Conservation (phyloP, 2,329 filamentous ascomycete genomes). For the Scleromitrula shiraiana region DNA sequence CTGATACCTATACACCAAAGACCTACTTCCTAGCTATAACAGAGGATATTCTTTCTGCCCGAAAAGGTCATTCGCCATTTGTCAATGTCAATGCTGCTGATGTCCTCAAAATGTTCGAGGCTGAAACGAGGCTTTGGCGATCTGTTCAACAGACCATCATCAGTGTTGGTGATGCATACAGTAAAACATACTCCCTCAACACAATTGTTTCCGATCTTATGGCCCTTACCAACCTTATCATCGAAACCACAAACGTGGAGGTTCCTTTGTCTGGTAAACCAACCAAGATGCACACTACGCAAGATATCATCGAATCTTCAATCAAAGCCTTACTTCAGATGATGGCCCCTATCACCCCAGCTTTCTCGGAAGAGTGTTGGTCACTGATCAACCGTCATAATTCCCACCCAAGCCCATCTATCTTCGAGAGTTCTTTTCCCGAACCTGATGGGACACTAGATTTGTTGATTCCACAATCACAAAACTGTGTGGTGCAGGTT, state of each 20-base stretch:
- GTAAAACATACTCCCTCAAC: constrained; percentile 69
- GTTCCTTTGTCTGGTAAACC: too few species aligned
- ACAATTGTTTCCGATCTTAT: constrained; percentile 79
- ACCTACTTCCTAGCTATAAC: background rate
- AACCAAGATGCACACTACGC: constrained; percentile 12
- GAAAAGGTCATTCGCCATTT: background rate
- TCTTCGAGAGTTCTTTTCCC: constrained; percentile 51
- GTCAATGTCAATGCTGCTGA: background rate
- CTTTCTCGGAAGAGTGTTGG: constrained; percentile 74
- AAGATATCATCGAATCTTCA: constrained; percentile 18
- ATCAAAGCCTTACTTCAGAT: constrained; percentile 55
- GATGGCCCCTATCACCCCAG: constrained; percentile 72
- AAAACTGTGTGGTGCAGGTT: constrained; percentile 62
- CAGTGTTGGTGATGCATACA: constrained; percentile 60
- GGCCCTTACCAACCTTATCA: constrained; percentile 64
- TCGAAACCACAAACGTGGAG: constrained; percentile 34
- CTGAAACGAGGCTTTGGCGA: constrained; percentile 45
- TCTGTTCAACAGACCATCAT: constrained; percentile 59
- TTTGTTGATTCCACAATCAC: constrained; percentile 41
- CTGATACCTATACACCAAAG: background rate
- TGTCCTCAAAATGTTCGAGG: background rate
- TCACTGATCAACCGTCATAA: constrained; percentile 31
- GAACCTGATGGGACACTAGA: constrained; percentile 41
- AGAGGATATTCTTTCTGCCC: background rate
- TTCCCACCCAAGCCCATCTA: constrained; percentile 16